These are phyloP conservation scores for Penstemon eatonii DNA, from an alignment of 257 asterid genomes.

Conservation along the genomic window DNA sequence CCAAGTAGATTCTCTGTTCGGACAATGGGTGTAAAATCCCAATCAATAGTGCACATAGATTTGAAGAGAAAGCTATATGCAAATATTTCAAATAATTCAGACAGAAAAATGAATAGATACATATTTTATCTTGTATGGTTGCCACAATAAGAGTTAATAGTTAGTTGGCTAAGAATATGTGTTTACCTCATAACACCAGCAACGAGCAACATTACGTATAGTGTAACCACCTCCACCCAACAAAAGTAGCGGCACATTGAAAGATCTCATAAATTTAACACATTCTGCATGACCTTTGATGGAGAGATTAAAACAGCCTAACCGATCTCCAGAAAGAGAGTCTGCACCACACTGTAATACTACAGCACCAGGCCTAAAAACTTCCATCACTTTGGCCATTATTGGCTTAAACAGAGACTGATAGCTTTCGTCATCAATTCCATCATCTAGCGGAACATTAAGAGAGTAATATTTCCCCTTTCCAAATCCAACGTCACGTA, in stretches of 20 bases:
- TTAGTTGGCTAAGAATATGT: conserved; percentile 4
- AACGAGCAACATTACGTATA: conserved; percentile 63
- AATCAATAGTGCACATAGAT: background rate
- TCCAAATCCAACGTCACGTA: conserved; percentile 55
- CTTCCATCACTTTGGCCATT: conserved; percentile 62
- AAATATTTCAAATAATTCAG: background rate
- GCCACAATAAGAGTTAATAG: background rate
- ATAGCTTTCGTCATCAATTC: conserved; percentile 60
- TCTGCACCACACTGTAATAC: conserved; percentile 68
- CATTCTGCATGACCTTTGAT: conserved; percentile 26
- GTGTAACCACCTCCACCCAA: conserved; percentile 70
- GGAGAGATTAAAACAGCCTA: conserved; percentile 62
- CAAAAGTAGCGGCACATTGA: conserved; percentile 53
- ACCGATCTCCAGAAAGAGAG: conserved; percentile 60
- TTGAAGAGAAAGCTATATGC: background rate
- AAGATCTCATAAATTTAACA: conserved; percentile 51
- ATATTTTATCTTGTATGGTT: too few species aligned
- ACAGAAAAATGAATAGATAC: background rate
- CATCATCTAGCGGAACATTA: conserved; percentile 62
- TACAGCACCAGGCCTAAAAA: conserved; percentile 58
- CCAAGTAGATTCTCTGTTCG: too few species aligned
- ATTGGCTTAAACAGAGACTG: conserved; percentile 60
- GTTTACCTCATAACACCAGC: conserved; percentile 67
- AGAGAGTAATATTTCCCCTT: conserved; percentile 61
- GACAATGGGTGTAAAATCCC: background rate